These are phyloP conservation scores for Boletellus ananas DNA, from an alignment of 768 basidiomycete genomes.

Conservation along the genomic window DNA sequence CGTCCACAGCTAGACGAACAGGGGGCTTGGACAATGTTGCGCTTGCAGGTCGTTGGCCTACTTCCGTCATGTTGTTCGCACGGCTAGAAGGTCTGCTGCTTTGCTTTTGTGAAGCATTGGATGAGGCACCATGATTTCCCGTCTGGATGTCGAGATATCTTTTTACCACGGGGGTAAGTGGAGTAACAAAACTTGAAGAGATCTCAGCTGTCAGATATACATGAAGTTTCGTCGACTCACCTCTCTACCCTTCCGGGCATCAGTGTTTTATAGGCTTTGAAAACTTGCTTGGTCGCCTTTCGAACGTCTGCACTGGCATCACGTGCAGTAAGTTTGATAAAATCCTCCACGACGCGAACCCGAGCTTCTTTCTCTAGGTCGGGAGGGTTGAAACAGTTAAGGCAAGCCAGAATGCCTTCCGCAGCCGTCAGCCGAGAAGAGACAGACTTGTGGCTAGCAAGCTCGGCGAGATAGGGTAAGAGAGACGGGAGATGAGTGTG, in stretches of 20 bases:
- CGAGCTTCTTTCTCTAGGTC: conserved; percentile 69
- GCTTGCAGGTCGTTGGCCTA: conserved; percentile 7
- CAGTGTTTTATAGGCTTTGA: conserved; percentile 69
- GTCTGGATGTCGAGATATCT: conserved; percentile 63
- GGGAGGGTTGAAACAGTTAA: conserved; percentile 76
- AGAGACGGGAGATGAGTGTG: conserved; percentile 63
- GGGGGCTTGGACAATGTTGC: conserved; percentile 11
- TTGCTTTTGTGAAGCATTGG: conserved; percentile 15
- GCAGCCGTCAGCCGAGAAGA: conserved; percentile 61
- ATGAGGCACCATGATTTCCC: not conserved
- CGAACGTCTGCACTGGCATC: conserved; percentile 78
- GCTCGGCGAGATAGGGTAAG: conserved; percentile 54
- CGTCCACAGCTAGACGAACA: conserved; percentile 2
- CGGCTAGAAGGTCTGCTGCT: conserved; percentile 24
- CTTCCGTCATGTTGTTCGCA: conserved; percentile 11
- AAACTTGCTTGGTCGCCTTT: conserved; percentile 64
- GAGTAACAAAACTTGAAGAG: conserved; percentile 57
- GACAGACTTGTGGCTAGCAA: conserved; percentile 62
- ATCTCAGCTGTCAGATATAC: conserved; percentile 5
- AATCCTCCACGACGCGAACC: conserved; percentile 61
- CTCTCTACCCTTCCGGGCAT: conserved; percentile 64
- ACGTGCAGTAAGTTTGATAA: conserved; percentile 62
- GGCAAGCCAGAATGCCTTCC: conserved; percentile 59
- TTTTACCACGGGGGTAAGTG: conserved; percentile 70
- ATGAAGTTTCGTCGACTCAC: conserved; percentile 37